These are phyloP conservation scores for Phytomonas francai DNA, from an alignment of 208 protist species.

Conservation along the genomic window DNA sequence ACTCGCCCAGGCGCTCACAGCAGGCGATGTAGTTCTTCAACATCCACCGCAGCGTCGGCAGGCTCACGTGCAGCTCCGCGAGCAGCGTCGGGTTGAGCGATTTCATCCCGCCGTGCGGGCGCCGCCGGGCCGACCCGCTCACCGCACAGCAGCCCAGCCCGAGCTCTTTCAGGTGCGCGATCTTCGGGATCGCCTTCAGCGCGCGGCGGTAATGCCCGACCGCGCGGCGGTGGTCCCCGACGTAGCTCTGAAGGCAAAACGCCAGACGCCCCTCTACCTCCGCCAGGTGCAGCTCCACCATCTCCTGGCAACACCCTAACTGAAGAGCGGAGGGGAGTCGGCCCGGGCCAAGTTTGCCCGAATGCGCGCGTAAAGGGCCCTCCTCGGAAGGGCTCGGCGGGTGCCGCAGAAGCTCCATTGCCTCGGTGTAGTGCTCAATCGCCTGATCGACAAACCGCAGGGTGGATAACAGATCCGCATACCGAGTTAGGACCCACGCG, in stretches of 20 bases:
- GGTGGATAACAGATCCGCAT: conserved; percentile 47
- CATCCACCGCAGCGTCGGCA: conserved; percentile 49
- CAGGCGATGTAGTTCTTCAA: conserved; percentile 59
- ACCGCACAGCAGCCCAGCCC: conserved; percentile 14
- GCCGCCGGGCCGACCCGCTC: conserved; percentile 13
- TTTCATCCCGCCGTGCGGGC: not conserved
- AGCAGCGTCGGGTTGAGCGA: not conserved
- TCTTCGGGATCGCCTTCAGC: conserved; percentile 13
- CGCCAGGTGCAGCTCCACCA: conserved; percentile 23
- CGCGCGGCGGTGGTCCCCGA: conserved; percentile 61
- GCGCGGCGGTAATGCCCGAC: conserved; percentile 50
- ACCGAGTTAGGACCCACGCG: conserved; percentile 51
- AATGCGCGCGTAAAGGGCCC: not conserved
- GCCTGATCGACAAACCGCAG: conserved; percentile 54
- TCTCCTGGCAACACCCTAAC: conserved; percentile 15
- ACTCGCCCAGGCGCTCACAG: conserved; percentile 45
- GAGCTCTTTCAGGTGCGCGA: conserved; percentile 14
- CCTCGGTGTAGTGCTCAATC: conserved; percentile 34
- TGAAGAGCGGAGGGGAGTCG: too few species aligned
- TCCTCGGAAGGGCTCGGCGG: not conserved
- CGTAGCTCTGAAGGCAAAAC: conserved; percentile 60
- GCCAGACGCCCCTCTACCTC: conserved; percentile 64
- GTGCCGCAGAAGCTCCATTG: conserved; percentile 38
- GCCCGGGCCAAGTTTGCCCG: too few species aligned
- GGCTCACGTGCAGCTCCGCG: conserved; percentile 20